Conservation (phyloP, 2,329 filamentous ascomycete species). For the Colletotrichum tanaceti region DNA sequence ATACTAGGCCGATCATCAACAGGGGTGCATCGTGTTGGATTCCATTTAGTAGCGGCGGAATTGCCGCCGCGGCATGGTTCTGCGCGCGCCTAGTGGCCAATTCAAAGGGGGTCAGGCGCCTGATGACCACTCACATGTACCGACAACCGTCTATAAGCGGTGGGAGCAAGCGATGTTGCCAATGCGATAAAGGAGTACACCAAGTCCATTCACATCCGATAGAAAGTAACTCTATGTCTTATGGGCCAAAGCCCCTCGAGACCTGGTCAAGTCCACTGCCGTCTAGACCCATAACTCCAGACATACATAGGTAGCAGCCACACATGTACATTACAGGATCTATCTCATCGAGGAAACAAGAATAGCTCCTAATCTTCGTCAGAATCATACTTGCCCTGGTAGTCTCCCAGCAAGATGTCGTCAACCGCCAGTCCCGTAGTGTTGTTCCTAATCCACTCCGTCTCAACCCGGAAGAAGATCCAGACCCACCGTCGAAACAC, state of each 20-base stretch:
- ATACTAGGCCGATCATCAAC: slow-evolving; percentile 23
- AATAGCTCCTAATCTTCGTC: slow-evolving; percentile 35
- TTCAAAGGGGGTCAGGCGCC: slow-evolving; percentile 47
- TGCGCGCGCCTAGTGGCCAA: slow-evolving; percentile 52
- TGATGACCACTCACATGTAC: slow-evolving; percentile 42
- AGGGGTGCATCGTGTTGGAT: not conserved
- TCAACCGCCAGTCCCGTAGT: slow-evolving; percentile 67
- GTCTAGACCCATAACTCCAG: slow-evolving; percentile 34
- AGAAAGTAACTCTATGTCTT: slow-evolving; percentile 8
- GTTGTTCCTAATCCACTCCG: slow-evolving; percentile 81
- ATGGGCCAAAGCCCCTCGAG: not conserved
- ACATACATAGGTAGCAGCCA: slow-evolving; percentile 17
- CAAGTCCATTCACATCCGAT: not conserved
- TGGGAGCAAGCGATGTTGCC: slow-evolving; percentile 28
- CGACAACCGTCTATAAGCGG: slow-evolving; percentile 45
- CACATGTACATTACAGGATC: slow-evolving; percentile 35
- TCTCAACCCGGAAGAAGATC: slow-evolving; percentile 96
- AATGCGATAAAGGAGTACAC: not conserved
- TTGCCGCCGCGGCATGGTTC: slow-evolving; percentile 53
- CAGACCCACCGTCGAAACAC: slow-evolving; percentile 92
- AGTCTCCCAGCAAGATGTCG: slow-evolving; percentile 81
- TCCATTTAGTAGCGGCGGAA: slow-evolving; percentile 54
- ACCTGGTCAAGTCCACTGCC: slow-evolving; percentile 4
- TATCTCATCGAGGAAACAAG: slow-evolving; percentile 10
- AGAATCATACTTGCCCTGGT: slow-evolving; percentile 66